Evolutionary conservation across 805 yeast genomes (phyloP).

Genomic region (Grigorovia yakushimaensis): DNA sequence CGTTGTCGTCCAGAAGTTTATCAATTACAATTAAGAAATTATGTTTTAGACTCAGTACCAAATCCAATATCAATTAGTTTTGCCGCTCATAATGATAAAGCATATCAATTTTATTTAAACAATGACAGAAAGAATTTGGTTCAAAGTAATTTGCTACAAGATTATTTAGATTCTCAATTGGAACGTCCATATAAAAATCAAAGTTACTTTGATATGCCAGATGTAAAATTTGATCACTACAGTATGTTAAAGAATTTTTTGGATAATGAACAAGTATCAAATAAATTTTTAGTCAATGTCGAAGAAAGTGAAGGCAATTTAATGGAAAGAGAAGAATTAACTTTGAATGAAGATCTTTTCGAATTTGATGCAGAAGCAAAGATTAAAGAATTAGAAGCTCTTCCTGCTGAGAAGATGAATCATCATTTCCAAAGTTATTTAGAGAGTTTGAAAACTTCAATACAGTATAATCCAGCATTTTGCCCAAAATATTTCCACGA

Average conservation of each 20-base stretch:
- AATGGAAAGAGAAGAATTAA: constrained; percentile 9
- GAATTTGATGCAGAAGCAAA: constrained; percentile 20
- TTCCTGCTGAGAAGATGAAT: constrained; percentile 8
- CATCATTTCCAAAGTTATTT: constrained; percentile 25
- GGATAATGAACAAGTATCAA: constrained; percentile 4
- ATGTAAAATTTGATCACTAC: constrained; percentile 15
- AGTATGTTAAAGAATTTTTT: constrained; percentile 13
- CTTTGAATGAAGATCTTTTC: constrained; percentile 17
- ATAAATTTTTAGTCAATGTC: constrained; percentile 8
- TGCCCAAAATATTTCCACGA: constrained; percentile 34
- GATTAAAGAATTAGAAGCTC: constrained; percentile 18
- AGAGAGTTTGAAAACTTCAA: constrained; percentile 29
- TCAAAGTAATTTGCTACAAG: constrained; percentile 15
- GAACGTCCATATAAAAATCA: background rate
- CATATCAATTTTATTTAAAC: constrained; percentile 12
- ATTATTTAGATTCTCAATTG: constrained; percentile 4
- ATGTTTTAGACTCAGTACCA: constrained; percentile 9
- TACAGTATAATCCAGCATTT: constrained; percentile 21
- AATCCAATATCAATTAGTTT: constrained; percentile 23
- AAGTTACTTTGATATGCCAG: background rate
- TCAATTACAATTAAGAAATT: constrained; percentile 22
- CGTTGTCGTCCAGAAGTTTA: constrained; percentile 25
- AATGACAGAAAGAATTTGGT: constrained; percentile 11
- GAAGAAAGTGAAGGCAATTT: constrained; percentile 7
- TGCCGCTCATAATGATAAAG: constrained; percentile 10